Evolutionary conservation across 768 basidiomycete species (phyloP), one percentile per base, ranked within the genome.

Genomic region (Zangia roseola): DNA sequence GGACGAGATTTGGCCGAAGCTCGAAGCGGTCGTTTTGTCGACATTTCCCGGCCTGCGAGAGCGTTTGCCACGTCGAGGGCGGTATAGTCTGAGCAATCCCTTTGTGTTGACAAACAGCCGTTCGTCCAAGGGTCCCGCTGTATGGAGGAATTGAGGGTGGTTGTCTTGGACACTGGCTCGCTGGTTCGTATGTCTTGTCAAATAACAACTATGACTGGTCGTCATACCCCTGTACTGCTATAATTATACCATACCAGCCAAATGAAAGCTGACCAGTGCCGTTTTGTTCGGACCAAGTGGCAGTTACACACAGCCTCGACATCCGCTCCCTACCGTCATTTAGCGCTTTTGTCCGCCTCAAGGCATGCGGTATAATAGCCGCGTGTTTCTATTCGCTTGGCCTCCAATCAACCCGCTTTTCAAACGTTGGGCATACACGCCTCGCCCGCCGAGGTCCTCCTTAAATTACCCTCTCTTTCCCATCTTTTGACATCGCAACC

Each of bases 1-100:
- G 3, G 88, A 94, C 60, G 89, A 93, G 66, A 94, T 94, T 54
- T 94, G 91, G 91, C 91, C 89, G 3, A 72, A 84, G 55, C 76
- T 95, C 10, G 90, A 92, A 53, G 68, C 68, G 37, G 71, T 80
- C 19, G 72, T 93, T 20, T 71, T 73, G 43, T 68, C 71, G 21
- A 65, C 75, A 3, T 88, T 88, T 61, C 86, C 89, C 3, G 59
- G 63, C 5, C 61, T 90, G 50, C 76, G 73, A 49, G 80, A 83
- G 63, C 77, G 79, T 21, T 58, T 64, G 16, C 72, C 74, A 26
- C 74, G 61, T 51, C 73, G 72, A 53, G 74, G 76, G 50, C 72
- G 74, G 49, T 76, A 74, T 50, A 78, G 77, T 50, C 68, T 88
- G 35, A 77, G 75, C 40, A 81, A 83, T 14, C 76, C 81, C 16